Conservation (phyloP, 176 grass and related monocot genomes). For the Oryza punctata region DNA sequence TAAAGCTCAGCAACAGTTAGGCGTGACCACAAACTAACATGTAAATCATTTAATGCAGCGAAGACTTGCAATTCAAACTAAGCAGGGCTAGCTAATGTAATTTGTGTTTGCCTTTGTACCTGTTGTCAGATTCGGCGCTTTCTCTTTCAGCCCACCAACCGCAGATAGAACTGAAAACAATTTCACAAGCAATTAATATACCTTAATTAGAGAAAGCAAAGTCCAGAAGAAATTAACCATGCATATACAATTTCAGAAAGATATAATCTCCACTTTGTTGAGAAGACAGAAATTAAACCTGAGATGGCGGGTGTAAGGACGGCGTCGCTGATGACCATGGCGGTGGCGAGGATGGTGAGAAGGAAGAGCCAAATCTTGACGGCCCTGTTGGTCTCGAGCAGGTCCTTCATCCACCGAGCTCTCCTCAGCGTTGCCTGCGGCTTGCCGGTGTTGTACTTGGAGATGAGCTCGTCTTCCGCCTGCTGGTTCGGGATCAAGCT, state of each 20-base stretch:
- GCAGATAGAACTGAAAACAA: slow-evolving; percentile 31
- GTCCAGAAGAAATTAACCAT: background rate
- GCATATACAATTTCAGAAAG: background rate
- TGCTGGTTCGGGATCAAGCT: slow-evolving; percentile 60
- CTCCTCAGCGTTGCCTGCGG: background rate
- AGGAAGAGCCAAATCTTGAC: slow-evolving; percentile 42
- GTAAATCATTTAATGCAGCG: background rate
- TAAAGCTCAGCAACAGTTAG: background rate
- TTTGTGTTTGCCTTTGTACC: slow-evolving; percentile 13
- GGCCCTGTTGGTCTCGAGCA: slow-evolving; percentile 25
- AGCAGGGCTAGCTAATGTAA: background rate
- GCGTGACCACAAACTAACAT: no score
- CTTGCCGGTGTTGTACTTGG: slow-evolving; percentile 36
- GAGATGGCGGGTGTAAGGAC: slow-evolving; percentile 58
- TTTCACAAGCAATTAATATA: background rate
- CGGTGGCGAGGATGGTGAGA: slow-evolving; percentile 55
- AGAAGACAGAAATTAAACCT: slow-evolving; percentile 21
- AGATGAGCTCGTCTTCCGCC: slow-evolving; percentile 47
- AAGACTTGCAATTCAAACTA: background rate
- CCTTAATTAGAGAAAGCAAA: background rate
- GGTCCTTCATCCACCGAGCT: slow-evolving; percentile 46
- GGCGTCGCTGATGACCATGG: slow-evolving; percentile 66
- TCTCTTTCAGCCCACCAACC: slow-evolving; percentile 31
- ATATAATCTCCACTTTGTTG: background rate
- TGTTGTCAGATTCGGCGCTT: slow-evolving; percentile 34